Evolutionary conservation across 169 alveolate genomes (phyloP).

Genomic region (Cryptosporidium ryanae): DNA sequence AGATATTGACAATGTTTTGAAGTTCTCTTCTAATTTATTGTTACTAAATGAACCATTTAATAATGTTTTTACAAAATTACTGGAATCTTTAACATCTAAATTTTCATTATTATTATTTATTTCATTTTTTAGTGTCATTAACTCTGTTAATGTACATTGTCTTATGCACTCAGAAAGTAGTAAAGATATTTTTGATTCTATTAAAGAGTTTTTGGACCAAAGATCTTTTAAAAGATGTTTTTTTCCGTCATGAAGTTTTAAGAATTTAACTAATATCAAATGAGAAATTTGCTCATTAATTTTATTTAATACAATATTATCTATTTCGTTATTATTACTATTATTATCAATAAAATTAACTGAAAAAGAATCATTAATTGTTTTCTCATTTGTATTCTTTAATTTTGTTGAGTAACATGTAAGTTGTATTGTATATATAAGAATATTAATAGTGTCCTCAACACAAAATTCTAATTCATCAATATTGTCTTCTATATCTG

Average conservation of each 20-base stretch:
- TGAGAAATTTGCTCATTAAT: constrained; percentile 7
- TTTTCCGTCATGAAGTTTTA: constrained; percentile 44
- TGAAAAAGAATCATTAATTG: too few relatives aligned
- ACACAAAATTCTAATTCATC: constrained; percentile 46
- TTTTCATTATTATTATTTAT: not conserved
- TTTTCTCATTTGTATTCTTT: not conserved
- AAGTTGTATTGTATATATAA: constrained; percentile 31
- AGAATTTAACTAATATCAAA: constrained; percentile 25
- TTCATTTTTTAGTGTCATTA: not conserved
- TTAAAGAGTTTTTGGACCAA: constrained; percentile 34
- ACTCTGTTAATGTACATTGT: constrained; percentile 38
- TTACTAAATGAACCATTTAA: constrained; percentile 11
- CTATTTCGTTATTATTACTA: too few relatives aligned
- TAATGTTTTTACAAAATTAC: not conserved
- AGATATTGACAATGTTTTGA: constrained; percentile 27
- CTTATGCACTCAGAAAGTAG: constrained; percentile 58
- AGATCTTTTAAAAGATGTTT: constrained; percentile 40
- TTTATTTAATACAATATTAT: not conserved
- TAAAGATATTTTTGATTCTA: constrained; percentile 33
- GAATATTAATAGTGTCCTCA: constrained; percentile 43
- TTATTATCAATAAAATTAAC: not conserved
- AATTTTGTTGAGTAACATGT: constrained; percentile 56
- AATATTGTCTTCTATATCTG: not conserved
- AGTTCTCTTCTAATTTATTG: not conserved
- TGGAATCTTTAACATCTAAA: not conserved